Conservation (phyloP, 139 green algal genomes). For the Marvania coccoides region DNA sequence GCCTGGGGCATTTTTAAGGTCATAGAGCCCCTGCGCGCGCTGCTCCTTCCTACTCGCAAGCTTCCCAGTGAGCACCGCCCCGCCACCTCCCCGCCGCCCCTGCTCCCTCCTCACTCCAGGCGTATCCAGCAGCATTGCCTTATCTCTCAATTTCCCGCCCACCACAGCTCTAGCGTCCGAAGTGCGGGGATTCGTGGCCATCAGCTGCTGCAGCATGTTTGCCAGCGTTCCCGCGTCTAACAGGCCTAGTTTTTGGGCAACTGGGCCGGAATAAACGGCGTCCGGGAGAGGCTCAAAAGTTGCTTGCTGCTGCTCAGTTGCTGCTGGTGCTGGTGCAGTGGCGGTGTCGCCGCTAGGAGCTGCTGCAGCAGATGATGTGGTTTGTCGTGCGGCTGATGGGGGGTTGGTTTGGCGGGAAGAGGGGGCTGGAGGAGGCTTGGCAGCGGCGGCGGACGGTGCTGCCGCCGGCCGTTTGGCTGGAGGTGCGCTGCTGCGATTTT, state of each 20-base stretch:
- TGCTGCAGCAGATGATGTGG: neutral
- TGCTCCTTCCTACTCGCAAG: constrained; percentile 3
- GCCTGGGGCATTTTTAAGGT: neutral
- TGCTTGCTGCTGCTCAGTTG: too few relatives aligned
- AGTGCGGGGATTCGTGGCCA: constrained; percentile 16
- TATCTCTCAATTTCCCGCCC: constrained; percentile 12
- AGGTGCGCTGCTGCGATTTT: neutral
- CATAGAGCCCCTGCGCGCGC: constrained; percentile 12
- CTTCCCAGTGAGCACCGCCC: neutral
- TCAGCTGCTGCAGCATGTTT: constrained; percentile 9
- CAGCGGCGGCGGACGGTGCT: neutral
- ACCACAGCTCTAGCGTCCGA: constrained; percentile 5
- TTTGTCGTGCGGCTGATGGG: neutral
- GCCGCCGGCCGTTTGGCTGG: neutral
- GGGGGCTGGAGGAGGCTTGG: neutral
- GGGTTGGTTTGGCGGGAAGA: neutral
- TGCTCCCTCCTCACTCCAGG: neutral
- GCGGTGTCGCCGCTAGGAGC: neutral
- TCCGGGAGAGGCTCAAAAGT: neutral
- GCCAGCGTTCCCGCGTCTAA: neutral
- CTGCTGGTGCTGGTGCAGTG: constrained; percentile 6
- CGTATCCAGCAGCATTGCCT: constrained; percentile 18
- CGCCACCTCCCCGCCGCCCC: neutral
- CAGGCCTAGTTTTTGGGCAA: neutral
- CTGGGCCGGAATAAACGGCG: neutral